Evolutionary conservation across 306 rosid species (phyloP), one percentile per base, ranked within the genome.

Genomic region (Mimosa pudica): DNA sequence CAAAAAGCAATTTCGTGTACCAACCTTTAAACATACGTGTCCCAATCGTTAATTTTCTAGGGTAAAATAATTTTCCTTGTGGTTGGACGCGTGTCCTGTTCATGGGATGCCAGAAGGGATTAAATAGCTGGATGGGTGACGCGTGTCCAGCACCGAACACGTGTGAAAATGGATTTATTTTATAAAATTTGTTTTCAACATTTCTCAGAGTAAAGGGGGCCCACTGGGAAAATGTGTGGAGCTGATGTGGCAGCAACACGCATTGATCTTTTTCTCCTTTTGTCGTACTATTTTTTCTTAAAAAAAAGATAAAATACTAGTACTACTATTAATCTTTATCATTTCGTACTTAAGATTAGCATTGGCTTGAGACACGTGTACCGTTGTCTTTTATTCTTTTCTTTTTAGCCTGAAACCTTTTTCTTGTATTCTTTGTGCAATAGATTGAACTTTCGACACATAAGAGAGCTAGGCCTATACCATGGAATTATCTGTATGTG

Each of bases 231-330:
- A 77, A 71, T 73, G 64, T 58, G 24, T 33, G 86, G 74, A 70
- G 85, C 67, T 74, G 75, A 85, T 49, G 77, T 74, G 88, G 77
- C 77, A 52, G 7, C 2, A 20, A 75, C 38, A 4, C 76, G 20
- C 76, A 35, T 55, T 81, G 32, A 55, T 78, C 71, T 47, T 74
- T 74, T 9, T 10, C 1, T n/a, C 54, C 60, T 54, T 18, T 77
- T 69, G 49, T 16, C 13, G 35, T 24, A 24, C 30, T 24, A 24
- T 63, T 49, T 18, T n/a, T 46, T 17, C 18, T 62, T 11, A 48
- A 51, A 51, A 38, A 38, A 11, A 48, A 8, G 11, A 24, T 24
- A 48, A 10, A 48, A 48, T 48, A 11, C 16, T 48, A 11, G 52
- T 47, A 10, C 13, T 47, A 11, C 4, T n/a, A n/a, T 3, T 55